Base-by-base conservation (phyloP, 2,329 filamentous ascomycete genomes). In the Fusarium longipes region DNA sequence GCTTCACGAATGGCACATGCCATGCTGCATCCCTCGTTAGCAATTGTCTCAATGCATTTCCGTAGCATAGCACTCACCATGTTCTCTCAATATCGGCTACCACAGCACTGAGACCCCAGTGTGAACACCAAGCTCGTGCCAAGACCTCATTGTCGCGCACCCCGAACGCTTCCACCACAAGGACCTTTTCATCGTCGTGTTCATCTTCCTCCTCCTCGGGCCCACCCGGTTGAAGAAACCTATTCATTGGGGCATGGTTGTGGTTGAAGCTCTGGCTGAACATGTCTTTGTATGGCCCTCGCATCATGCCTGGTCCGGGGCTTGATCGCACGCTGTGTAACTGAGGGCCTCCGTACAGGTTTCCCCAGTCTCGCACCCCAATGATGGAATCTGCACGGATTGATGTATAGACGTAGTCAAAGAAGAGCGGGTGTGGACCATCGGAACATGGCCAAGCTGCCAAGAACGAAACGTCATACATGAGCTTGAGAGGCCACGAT, bases 141-240 rank as follows among this genome's bases (percentile, higher is more conserved):
- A 93, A 84, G 6, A 93, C 91, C 77, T 93, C 91, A 68, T 93
- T 93, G 76, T 93, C 91, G 47, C 82, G 82, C 22, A 91, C 89
- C 1, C 91, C 91, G 74, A 91, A 89, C 1, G 90, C 89, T 78
- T 93, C 89, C 15, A 93, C 83, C 6, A 90, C 88, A 10, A 93
- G 80, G 5, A 93, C 90, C 69, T 86, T 86, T 68, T 91, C 89
- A 25, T 87, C 81, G 54, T 89, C 86, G 18, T 83, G 79, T 15
- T 82, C 79, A 15, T 81, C 78, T 36, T 82, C 79, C 18, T 49
- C 44, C n/a, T 59, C 53, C 22, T 81, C 78, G 5, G 50, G 45
- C 8, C 32, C 57, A 39, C 47, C 51, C 32, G 70, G n/a, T n/a
- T 63, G 57, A 43, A 68, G 61, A 60, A 70, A 35, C 12, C 59